Conservation (phyloP, 139 green algal species). For the Micractinium conductrix region DNA sequence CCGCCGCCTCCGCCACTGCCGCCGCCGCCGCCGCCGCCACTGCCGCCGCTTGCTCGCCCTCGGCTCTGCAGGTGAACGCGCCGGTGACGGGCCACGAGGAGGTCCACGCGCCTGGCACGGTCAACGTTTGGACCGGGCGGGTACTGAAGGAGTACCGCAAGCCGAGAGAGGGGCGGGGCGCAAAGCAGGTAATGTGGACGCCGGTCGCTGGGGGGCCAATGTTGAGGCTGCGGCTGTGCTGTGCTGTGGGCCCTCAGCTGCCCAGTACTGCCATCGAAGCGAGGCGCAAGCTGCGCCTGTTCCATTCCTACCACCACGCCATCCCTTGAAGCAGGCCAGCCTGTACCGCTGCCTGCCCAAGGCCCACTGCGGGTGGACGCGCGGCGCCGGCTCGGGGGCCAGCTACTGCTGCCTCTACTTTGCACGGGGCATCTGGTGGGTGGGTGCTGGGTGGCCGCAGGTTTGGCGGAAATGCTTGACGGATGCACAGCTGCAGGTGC, state of each 20-base stretch:
- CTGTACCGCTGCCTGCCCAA: constrained; percentile 63
- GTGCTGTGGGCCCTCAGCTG: no score
- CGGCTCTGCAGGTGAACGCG: constrained; percentile 29
- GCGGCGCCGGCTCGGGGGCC: constrained; percentile 55
- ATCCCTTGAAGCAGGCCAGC: constrained; percentile 53
- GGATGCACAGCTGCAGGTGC: neutral
- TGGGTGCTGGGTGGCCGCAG: no score
- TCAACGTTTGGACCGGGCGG: constrained; percentile 45
- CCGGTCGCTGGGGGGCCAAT: no score
- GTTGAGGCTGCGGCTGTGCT: no score
- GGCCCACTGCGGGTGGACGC: constrained; percentile 64
- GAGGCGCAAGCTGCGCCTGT: no score
- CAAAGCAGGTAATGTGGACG: no score
- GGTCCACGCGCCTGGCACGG: constrained; percentile 27
- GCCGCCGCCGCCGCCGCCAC: neutral
- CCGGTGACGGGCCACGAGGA: constrained; percentile 39
- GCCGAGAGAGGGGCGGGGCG: constrained; percentile 11
- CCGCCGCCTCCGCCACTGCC: neutral
- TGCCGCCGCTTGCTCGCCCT: neutral
- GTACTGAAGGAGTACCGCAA: constrained; percentile 22
- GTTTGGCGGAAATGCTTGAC: no score
- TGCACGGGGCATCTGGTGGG: constrained; percentile 44
- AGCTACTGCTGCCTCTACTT: constrained; percentile 78
- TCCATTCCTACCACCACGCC: no score
- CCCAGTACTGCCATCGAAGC: no score